These are phyloP conservation scores for Typha latifolia DNA, from an alignment of 176 grass and related monocot species.

Conservation along the genomic window DNA sequence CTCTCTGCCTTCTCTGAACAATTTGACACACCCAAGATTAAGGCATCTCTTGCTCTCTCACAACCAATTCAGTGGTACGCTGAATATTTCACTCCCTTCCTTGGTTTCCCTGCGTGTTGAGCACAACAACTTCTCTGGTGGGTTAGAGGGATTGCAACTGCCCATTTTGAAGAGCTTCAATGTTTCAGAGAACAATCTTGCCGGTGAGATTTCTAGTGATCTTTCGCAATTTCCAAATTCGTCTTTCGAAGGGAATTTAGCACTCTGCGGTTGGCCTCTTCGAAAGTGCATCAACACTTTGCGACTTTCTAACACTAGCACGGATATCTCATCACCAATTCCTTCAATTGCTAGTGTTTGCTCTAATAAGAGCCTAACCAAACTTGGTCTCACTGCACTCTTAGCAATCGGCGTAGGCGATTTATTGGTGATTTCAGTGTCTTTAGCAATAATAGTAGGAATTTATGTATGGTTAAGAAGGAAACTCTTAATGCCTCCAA, in stretches of 20 bases:
- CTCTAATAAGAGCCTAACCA: slow-evolving; percentile 1
- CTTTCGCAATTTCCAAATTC: slow-evolving; percentile 43
- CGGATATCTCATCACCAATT: slow-evolving; percentile 4
- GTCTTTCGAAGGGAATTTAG: slow-evolving; percentile 28
- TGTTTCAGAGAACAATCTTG: slow-evolving; percentile 36
- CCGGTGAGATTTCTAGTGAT: slow-evolving; percentile 26
- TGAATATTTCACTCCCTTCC: slow-evolving; percentile 27
- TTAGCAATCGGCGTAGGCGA: slow-evolving; percentile 46
- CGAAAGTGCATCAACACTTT: slow-evolving; percentile 25
- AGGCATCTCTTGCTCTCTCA: slow-evolving; percentile 42
- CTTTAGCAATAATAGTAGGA: slow-evolving; percentile 20
- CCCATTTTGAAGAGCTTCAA: slow-evolving; percentile 31
- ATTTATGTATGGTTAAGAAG: slow-evolving; percentile 49
- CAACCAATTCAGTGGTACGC: slow-evolving; percentile 27
- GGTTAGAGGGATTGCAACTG: slow-evolving; percentile 22
- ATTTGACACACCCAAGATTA: slow-evolving; percentile 29
- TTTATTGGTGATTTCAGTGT: slow-evolving; percentile 26
- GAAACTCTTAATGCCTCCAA: slow-evolving; percentile 26
- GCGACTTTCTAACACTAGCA: slow-evolving; percentile 2
- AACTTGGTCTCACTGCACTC: slow-evolving; percentile 32
- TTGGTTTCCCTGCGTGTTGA: slow-evolving; percentile 36
- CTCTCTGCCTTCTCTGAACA: slow-evolving; percentile 22
- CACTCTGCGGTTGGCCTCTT: slow-evolving; percentile 40
- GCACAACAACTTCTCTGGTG: slow-evolving; percentile 39
- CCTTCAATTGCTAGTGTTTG: not conserved